A percentile compares a stretch with the other conserved stretches of the same genome.
These are phyloP conservation scores for Magnusiomyces tetraspermus DNA, from an alignment of 1,139 yeast species.

Conservation along the genomic window DNA sequence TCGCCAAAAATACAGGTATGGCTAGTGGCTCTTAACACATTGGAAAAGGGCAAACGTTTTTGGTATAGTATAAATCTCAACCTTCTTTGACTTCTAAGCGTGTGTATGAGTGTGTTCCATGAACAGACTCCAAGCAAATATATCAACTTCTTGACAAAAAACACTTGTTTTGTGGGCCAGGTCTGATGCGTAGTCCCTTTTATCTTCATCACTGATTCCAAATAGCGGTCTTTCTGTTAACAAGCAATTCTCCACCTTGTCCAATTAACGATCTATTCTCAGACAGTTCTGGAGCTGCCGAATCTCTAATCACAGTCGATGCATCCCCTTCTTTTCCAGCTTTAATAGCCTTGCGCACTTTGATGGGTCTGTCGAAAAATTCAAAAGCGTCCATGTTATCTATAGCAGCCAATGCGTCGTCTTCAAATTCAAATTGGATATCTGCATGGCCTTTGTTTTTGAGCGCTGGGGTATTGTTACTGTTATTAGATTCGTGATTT, in stretches of 20 bases:
- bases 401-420: conserved; percentile 32
- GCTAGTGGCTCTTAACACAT: too few species aligned
- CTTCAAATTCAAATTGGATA: conserved; percentile 26
- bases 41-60: too few species aligned
- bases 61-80: too few species aligned
- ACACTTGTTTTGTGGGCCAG: too few species aligned
- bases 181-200: too few species aligned
- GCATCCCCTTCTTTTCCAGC: background rate
- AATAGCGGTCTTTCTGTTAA: background rate
- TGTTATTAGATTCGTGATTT: background rate
- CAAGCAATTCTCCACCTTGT: background rate
- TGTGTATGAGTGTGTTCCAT: too few species aligned
- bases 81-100: too few species aligned
- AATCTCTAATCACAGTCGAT: too few species aligned
- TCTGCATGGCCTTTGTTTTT: conserved; percentile 22
- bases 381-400: conserved; percentile 32
- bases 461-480: background rate
- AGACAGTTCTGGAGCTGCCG: background rate
- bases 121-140: too few species aligned
- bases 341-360: conserved; percentile 17
- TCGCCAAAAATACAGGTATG: too few species aligned
- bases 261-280: background rate
- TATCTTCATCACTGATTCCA: background rate
- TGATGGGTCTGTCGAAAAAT: conserved; percentile 24
- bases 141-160: background rate